These are phyloP conservation scores for Ogataea sp. DNA, from an alignment of 805 yeast species.

Conservation along the genomic window DNA sequence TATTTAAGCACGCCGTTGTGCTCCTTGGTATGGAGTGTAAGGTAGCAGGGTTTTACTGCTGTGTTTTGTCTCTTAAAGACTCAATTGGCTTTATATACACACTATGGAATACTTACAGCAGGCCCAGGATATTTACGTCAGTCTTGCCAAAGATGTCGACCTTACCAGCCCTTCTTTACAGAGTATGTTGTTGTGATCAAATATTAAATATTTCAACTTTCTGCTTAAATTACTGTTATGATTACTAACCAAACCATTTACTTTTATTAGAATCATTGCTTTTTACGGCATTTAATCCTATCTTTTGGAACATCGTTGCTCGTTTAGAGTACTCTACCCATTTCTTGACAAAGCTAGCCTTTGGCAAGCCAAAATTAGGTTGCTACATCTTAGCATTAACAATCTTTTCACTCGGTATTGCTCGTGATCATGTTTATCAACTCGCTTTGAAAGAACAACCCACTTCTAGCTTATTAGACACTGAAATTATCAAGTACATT, in stretches of 20 bases:
- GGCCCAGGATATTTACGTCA: conserved; percentile 9
- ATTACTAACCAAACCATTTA: neutral
- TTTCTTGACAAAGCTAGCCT: conserved; percentile 63
- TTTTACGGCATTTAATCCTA: conserved; percentile 87
- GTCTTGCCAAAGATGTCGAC: conserved; percentile 16
- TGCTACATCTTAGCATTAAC: conserved; percentile 79
- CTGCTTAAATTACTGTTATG: neutral
- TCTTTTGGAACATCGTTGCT: conserved; percentile 93
- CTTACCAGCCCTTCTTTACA: conserved; percentile 13
- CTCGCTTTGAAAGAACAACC: conserved; percentile 68
- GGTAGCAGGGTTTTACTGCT: too few relatives aligned
- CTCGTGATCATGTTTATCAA: conserved; percentile 71
- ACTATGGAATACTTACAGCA: neutral
- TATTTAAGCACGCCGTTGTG: too few relatives aligned
- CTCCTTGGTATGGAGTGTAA: too few relatives aligned
- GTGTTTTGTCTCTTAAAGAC: too few relatives aligned
- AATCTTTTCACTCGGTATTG: conserved; percentile 78
- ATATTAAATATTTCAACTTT: neutral
- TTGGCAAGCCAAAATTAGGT: conserved; percentile 60
- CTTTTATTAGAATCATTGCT: too few relatives aligned
- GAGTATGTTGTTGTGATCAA: conserved; percentile 6
- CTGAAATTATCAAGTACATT: conserved; percentile 24
- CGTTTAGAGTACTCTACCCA: conserved; percentile 76
- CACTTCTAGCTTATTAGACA: conserved; percentile 44
- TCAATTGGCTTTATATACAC: neutral